These are phyloP conservation scores for Dissophora ornata DNA, from an alignment of 192 early-diverging fungal genomes.

Conservation along the genomic window DNA sequence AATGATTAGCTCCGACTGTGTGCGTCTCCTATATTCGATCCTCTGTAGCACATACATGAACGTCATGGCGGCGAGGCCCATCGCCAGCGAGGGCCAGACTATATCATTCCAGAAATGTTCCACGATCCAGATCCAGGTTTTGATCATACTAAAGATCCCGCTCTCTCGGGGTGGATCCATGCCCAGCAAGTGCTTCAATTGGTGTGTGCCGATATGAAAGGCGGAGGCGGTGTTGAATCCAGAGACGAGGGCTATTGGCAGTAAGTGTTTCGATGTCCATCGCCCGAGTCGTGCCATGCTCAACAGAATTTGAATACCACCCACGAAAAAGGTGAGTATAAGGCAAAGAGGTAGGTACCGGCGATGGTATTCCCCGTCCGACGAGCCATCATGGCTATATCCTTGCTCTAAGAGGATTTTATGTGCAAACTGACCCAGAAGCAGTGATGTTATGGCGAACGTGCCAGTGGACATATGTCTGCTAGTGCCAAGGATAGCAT, in stretches of 20 bases:
- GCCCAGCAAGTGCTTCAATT: conserved; percentile 45
- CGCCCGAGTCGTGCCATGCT: conserved; percentile 50
- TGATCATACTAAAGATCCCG: conserved; percentile 47
- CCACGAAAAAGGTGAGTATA: conserved; percentile 42
- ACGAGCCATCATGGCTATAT: neutral
- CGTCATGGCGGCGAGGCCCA: conserved; percentile 44
- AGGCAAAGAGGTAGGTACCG: conserved; percentile 40
- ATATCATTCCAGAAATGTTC: conserved; percentile 41
- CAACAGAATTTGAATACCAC: conserved; percentile 45
- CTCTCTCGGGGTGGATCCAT: conserved; percentile 33
- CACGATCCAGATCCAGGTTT: conserved; percentile 42
- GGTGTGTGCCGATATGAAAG: conserved; percentile 51
- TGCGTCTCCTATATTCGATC: conserved; percentile 32
- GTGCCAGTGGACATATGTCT: conserved; percentile 57
- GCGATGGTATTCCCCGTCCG: conserved; percentile 36
- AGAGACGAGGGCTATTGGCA: conserved; percentile 44
- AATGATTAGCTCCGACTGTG: neutral
- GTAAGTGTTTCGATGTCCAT: conserved; percentile 40
- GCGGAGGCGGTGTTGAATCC: conserved; percentile 56
- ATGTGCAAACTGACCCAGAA: conserved; percentile 49
- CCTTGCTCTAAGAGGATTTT: conserved; percentile 40
- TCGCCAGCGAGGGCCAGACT: conserved; percentile 24
- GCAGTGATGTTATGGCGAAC: conserved; percentile 54
- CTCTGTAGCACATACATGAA: conserved; percentile 49
- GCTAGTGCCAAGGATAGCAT: conserved; percentile 50